A percentile compares a stretch with the other conserved stretches of the same genome.
phyloP scores from a whole-genome alignment of 2,329 filamentous ascomycete genomes.

The Bipolaris cookei region DNA sequence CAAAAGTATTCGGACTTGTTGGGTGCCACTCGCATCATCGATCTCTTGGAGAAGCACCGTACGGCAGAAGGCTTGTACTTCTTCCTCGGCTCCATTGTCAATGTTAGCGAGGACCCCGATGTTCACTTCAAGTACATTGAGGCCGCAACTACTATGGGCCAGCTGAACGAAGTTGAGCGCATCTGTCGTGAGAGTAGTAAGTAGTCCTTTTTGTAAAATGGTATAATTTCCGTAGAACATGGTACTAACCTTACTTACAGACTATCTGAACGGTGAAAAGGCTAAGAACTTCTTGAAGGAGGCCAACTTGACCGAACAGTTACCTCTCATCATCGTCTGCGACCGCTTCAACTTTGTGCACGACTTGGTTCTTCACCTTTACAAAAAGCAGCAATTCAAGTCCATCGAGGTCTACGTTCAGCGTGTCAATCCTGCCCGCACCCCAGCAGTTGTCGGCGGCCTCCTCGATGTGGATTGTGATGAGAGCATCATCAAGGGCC shows the following conservation, averaged over 20 bases:
- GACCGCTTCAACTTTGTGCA: constrained; percentile 99
- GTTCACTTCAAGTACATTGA: constrained; percentile 99
- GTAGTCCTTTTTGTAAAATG: neutral
- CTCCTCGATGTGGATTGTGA: constrained; percentile 97
- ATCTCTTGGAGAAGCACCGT: constrained; percentile 96
- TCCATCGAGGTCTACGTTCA: constrained; percentile 99
- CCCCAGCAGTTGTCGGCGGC: constrained; percentile 90
- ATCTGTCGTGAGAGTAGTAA: constrained; percentile 87
- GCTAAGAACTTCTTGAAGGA: constrained; percentile 99
- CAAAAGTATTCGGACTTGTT: constrained; percentile 98
- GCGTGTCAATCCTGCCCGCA: constrained; percentile 88
- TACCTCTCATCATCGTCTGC: constrained; percentile 97
- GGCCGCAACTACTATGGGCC: constrained; percentile 89
- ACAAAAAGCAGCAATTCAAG: constrained; percentile 99
- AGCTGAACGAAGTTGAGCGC: constrained; percentile 94
- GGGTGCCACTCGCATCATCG: constrained; percentile 84
- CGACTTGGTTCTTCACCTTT: constrained; percentile 92
- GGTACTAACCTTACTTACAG: constrained; percentile 1
- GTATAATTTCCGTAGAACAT: neutral
- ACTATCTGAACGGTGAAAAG: constrained; percentile 88
- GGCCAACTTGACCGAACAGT: constrained; percentile 86
- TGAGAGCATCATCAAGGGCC: constrained; percentile 91
- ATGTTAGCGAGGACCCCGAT: constrained; percentile 91
- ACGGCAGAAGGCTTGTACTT: constrained; percentile 97
- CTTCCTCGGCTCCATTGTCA: constrained; percentile 97